phyloP scores from a whole-genome alignment of 139 green algal species.

The Chlamydomonas schloesseri region DNA sequence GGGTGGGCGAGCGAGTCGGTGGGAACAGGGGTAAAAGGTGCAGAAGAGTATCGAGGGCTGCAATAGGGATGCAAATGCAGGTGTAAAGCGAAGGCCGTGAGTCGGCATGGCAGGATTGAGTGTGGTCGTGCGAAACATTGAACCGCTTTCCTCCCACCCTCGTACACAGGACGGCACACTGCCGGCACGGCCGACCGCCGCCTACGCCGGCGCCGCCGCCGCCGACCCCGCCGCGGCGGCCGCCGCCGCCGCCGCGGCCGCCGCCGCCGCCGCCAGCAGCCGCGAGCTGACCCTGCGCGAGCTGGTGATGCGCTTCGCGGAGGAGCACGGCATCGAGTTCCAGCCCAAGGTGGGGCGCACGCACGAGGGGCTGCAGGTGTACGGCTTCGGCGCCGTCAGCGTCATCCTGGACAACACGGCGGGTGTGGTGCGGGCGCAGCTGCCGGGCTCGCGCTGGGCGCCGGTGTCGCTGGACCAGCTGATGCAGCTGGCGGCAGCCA shows the following conservation, averaged over 20 bases:
- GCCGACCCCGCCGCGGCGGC: not conserved
- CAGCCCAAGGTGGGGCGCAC: slow-evolving; percentile 88
- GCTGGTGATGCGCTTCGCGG: slow-evolving; percentile 85
- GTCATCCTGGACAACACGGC: slow-evolving; percentile 83
- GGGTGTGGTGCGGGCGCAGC: slow-evolving; percentile 79
- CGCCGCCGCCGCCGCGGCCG: not conserved
- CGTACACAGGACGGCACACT: slow-evolving; percentile 26
- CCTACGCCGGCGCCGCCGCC: not conserved
- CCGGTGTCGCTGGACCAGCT: slow-evolving; percentile 86
- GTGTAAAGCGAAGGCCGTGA: too few relatives aligned
- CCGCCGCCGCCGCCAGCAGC: not conserved
- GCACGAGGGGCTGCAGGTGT: slow-evolving; percentile 91
- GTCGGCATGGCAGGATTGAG: too few relatives aligned
- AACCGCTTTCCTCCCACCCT: too few relatives aligned
- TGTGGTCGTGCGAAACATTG: too few relatives aligned
- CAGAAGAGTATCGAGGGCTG: too few relatives aligned
- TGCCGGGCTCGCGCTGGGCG: slow-evolving; percentile 77
- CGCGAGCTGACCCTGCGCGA: slow-evolving; percentile 78
- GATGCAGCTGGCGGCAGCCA: slow-evolving; percentile 48
- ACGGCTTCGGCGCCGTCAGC: slow-evolving; percentile 90
- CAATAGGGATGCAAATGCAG: too few relatives aligned
- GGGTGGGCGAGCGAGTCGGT: too few relatives aligned
- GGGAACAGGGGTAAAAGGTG: too few relatives aligned
- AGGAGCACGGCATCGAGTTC: slow-evolving; percentile 89
- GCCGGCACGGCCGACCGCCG: slow-evolving; percentile 7